A percentile compares a stretch with the other conserved stretches of the same genome.
phyloP scores from a whole-genome alignment of 768 basidiomycete genomes.

The Multifurca ochricompacta region DNA sequence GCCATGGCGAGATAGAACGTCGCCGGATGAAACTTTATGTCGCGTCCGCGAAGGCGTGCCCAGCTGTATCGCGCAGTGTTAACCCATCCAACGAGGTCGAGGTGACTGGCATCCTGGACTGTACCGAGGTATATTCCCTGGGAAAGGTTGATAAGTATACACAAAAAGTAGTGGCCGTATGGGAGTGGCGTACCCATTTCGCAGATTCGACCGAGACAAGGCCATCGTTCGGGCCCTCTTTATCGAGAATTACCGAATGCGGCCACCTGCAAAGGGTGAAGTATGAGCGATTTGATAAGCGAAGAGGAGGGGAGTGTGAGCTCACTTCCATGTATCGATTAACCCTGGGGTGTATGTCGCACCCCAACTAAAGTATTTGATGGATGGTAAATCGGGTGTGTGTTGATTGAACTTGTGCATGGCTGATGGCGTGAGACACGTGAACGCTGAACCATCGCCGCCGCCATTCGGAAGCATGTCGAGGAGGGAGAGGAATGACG shows the following conservation, averaged over 20 bases:
- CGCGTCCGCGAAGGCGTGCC: constrained; percentile 80
- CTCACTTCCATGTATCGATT: constrained; percentile 80
- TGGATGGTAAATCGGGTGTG: constrained; percentile 68
- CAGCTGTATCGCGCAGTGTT: constrained; percentile 84
- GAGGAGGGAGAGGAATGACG: constrained; percentile 66
- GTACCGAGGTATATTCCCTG: constrained; percentile 95
- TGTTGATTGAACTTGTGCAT: constrained; percentile 88
- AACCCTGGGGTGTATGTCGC: constrained; percentile 83
- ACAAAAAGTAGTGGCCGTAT: constrained; percentile 2
- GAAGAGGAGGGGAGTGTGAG: constrained; percentile 1
- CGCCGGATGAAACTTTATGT: constrained; percentile 86
- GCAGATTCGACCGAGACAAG: constrained; percentile 86
- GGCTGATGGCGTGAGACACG: constrained; percentile 71
- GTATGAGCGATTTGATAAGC: neutral
- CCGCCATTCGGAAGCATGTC: constrained; percentile 86
- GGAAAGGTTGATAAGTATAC: neutral
- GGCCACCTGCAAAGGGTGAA: constrained; percentile 11
- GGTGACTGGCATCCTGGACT: constrained; percentile 80
- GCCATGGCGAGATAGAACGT: constrained; percentile 85
- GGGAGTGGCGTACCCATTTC: constrained; percentile 58
- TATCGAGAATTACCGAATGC: constrained; percentile 53
- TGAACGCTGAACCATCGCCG: constrained; percentile 92
- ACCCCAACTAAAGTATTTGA: constrained; percentile 94
- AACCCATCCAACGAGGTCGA: constrained; percentile 91
- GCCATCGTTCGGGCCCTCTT: constrained; percentile 95